Base-by-base conservation (phyloP, 305 asterid species). In the Fraxinus ornus region DNA sequence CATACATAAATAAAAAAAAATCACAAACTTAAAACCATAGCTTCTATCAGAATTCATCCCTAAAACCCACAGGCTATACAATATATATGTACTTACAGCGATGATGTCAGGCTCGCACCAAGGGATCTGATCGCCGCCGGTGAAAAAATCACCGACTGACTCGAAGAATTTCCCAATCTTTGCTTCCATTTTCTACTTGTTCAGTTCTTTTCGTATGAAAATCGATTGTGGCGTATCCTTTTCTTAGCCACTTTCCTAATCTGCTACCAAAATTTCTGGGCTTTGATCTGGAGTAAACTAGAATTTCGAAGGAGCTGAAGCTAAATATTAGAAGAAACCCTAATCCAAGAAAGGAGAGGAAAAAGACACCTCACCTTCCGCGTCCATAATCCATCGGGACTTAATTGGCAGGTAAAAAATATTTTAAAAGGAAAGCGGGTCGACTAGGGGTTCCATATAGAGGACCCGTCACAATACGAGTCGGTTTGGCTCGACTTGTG, bases 41-140 rank as follows among this genome's bases (percentile, higher is more conserved):
- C 15, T 78, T 70, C 30, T 80, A 78, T 66, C 41, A 33, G 13
- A 81, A 41, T 21, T 39, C 13, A 30, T 22, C 52, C 60, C 79
- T 44, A n/a, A 0, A 52, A 80, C 10, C 36, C 33, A 28, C 12
- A 39, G 75, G 79, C 10, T 55, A 28, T 10, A 22, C 15, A 52
- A 22, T 35, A 37, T 4, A 77, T 24, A 10, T 68, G 49, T 55
- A 86, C 94, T 87, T 80, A 94, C 98, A 77, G 82, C 86, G 78
- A 93, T 86, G 85, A 91, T 87, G 66, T 93, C 95, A 36, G 91
- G 44, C 22, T 92, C 95, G 83, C 94, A 90, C 97, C 96, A 94
- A 5, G 98, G 98, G 79, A 94, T 91, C 79, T 89, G 94, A 82
- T 94, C 97, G 60, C 92, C 91, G 2, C 97, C 93, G 86, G 90